Evolutionary conservation across 140 eudicot species (phyloP).

Genomic region (Oenanthe javanica): DNA sequence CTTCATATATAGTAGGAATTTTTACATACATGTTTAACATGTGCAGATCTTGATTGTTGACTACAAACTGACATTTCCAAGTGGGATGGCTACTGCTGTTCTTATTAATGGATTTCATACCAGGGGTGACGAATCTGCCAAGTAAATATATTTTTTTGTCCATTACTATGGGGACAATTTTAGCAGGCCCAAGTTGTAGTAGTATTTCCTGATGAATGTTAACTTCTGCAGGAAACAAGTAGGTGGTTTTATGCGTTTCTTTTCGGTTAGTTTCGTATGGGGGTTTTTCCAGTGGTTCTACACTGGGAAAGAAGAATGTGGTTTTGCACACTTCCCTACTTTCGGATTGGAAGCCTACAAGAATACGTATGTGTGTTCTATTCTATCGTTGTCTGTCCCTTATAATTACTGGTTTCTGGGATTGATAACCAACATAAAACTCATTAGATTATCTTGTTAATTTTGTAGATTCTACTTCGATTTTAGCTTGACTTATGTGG

Average conservation of each 20-base stretch:
- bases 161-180: not conserved
- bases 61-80: slow-evolving; percentile 79
- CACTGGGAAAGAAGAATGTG: slow-evolving; percentile 60
- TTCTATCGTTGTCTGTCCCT: not conserved
- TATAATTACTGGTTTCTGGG: not conserved
- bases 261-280: slow-evolving; percentile 78
- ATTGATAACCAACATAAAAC: not conserved
- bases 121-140: slow-evolving; percentile 53
- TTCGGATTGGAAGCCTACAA: slow-evolving; percentile 70
- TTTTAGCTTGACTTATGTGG: slow-evolving; percentile 83
- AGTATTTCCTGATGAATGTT: not conserved
- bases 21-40: not conserved
- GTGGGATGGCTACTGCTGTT: slow-evolving; percentile 97
- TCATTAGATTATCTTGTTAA: not conserved
- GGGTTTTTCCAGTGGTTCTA: slow-evolving; percentile 89
- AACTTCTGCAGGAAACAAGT: slow-evolving; percentile 66
- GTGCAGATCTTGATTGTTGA: slow-evolving; percentile 76
- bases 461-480: slow-evolving; percentile 76
- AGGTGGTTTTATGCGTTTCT: slow-evolving; percentile 55
- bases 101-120: slow-evolving; percentile 83
- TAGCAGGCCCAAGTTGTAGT: not conserved
- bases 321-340: slow-evolving; percentile 77
- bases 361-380: slow-evolving; percentile 28
- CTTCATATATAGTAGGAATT: not conserved
- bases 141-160: slow-evolving; percentile 21